phyloP scores from a whole-genome alignment of 2,329 filamentous ascomycete genomes.

The Venturia nashicola region DNA sequence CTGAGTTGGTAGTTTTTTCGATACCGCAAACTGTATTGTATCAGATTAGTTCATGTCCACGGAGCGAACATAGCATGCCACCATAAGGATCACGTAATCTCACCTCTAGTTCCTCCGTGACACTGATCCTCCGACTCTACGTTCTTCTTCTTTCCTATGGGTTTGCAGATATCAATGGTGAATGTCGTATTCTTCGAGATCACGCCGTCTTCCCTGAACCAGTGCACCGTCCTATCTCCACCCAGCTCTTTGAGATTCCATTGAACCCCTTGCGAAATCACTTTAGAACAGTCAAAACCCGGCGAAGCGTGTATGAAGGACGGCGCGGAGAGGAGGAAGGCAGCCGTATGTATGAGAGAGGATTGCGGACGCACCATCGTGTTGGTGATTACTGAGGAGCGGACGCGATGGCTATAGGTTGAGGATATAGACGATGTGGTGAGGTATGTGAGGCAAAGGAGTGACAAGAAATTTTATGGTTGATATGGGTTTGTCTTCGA shows the following conservation, averaged over 20 bases:
- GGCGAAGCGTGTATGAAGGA: constrained; percentile 20
- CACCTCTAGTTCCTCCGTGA: constrained; percentile 56
- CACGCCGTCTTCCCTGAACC: constrained; percentile 33
- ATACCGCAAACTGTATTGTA: constrained; percentile 58
- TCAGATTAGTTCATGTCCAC: background rate
- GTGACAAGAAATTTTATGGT: background rate
- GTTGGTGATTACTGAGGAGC: background rate
- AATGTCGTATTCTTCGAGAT: constrained; percentile 63
- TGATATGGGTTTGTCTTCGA: background rate
- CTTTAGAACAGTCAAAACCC: constrained; percentile 49
- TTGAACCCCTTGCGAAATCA: constrained; percentile 44
- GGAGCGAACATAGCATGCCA: background rate
- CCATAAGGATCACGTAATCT: constrained; percentile 13
- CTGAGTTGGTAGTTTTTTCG: constrained; percentile 35
- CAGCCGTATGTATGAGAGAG: background rate
- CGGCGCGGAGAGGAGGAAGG: background rate
- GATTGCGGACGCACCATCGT: constrained; percentile 1
- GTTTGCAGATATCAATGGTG: constrained; percentile 64
- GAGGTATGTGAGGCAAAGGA: background rate
- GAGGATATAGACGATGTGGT: background rate
- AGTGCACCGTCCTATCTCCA: constrained; percentile 58
- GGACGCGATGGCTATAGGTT: background rate
- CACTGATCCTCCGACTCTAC: constrained; percentile 48
- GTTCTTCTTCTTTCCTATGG: constrained; percentile 50
- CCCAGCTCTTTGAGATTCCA: constrained; percentile 54